Evolutionary conservation across 164 flowering plant genomes (phyloP), one percentile per base, ranked within the genome.

Genomic region (Chimonanthus praecox): DNA sequence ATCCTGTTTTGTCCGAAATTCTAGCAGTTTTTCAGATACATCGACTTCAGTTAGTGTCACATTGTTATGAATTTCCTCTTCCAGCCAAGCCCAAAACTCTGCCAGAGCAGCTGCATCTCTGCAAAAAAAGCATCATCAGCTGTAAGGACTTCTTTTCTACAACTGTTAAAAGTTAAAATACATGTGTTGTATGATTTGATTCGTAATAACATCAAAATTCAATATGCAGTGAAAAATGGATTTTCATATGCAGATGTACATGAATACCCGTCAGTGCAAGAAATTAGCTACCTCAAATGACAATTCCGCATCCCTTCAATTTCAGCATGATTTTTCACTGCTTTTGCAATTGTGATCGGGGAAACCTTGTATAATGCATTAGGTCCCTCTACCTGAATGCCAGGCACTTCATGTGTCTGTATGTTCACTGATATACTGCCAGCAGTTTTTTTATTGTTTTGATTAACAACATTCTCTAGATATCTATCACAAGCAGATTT

Each of bases 31-130:
- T 69, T 95, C 97, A 47, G 98, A 82, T 83, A 89, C 97, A 71
- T 90, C 94, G 70, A 92, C 94, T 78, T 95, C 99, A 45, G 98
- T 92, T 54, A 89, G 76, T 77, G 75, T 51, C 71, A 70, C 84
- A 78, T 81, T 83, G 48, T 83, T 83, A 7, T 45, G 63, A 49
- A 95, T 80, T 83, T 89, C 88, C 49, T 87, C 88, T 78, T 95
- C 99, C 70, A 95, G 80, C 99, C 99, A 95, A 47, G 80, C 82
- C 98, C 97, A 92, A 81, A 93, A 95, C 71, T 90, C 87, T 61
- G 91, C 88, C 13, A 93, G 79, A 79, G 98, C 97, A 75, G 92
- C 98, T 46, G 97, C 99, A 88, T 93, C 99, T 79, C 99, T 95
- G 79, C 70, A 81, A 58, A 64, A 18, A 67, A 68, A 33, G 33